phyloP scores from a whole-genome alignment of 805 yeast species.

The Hanseniaspora clermontiae region DNA sequence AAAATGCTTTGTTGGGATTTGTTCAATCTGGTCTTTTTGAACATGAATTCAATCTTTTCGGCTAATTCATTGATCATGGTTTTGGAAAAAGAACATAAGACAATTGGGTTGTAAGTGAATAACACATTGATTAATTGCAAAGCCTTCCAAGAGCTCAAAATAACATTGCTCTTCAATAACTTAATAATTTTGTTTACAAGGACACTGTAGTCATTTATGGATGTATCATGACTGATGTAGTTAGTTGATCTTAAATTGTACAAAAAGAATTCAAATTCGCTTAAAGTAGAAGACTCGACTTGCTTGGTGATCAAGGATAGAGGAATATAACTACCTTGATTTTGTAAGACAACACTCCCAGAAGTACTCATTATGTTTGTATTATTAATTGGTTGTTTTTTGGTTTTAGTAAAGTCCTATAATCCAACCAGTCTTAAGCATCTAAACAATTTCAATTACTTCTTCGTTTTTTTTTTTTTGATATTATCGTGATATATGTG shows the following conservation, averaged over 20 bases:
- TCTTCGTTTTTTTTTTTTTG: neutral
- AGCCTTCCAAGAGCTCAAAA: slow-evolving; percentile 47
- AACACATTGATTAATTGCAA: slow-evolving; percentile 40
- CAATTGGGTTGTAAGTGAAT: slow-evolving; percentile 27
- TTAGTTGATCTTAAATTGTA: slow-evolving; percentile 20
- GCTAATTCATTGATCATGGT: slow-evolving; percentile 7
- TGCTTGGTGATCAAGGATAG: slow-evolving; percentile 21
- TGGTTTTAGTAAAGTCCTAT: neutral
- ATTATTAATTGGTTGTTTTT: neutral
- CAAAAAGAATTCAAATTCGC: slow-evolving; percentile 24
- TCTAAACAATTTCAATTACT: neutral
- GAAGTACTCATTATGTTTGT: neutral
- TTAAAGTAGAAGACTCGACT: slow-evolving; percentile 22
- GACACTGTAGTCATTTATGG: slow-evolving; percentile 25
- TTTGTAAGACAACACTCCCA: slow-evolving; percentile 6
- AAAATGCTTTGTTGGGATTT: slow-evolving; percentile 19
- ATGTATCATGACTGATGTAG: slow-evolving; percentile 24
- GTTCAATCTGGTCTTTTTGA: slow-evolving; percentile 20
- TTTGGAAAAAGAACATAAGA: slow-evolving; percentile 21
- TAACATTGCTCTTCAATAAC: slow-evolving; percentile 26
- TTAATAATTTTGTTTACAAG: slow-evolving; percentile 31
- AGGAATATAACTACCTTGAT: slow-evolving; percentile 17
- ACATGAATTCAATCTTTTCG: slow-evolving; percentile 23
- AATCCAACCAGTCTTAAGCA: neutral
- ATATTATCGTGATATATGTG: neutral